A percentile compares a stretch with the other conserved stretches of the same genome.
These are phyloP conservation scores for Trichoderma endophyticum DNA, from an alignment of 2,329 filamentous ascomycete species.

Conservation along the genomic window DNA sequence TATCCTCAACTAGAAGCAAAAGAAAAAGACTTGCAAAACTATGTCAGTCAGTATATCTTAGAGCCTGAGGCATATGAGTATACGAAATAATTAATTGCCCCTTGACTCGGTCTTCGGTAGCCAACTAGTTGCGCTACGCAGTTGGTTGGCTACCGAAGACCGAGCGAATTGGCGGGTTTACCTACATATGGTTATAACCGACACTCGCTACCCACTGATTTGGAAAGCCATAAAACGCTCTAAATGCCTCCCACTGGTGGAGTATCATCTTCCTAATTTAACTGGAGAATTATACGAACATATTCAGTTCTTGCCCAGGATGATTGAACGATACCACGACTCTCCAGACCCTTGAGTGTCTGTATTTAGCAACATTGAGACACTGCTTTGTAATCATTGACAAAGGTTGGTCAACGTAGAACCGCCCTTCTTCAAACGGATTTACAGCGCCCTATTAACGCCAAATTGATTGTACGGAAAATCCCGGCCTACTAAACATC, in stretches of 20 bases:
- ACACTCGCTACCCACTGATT: not conserved
- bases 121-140: not conserved
- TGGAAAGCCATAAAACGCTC: not conserved
- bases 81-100: not conserved
- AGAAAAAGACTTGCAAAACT: not conserved
- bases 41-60: not conserved
- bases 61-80: not conserved
- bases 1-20: not conserved
- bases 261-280: not conserved
- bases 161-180: not conserved
- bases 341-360: not conserved
- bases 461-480: not conserved
- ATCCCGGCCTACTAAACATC: not conserved
- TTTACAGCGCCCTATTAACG: not conserved
- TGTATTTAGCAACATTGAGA: not conserved
- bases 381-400: not conserved
- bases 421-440: not conserved
- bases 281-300: not conserved
- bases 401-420: not conserved
- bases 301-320: not conserved
- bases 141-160: not conserved
- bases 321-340: not conserved
- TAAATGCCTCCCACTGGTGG: not conserved
- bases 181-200: not conserved
- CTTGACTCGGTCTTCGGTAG: not conserved